phyloP scores from a whole-genome alignment of 2,329 filamentous ascomycete genomes.

The Fusarium coicis region DNA sequence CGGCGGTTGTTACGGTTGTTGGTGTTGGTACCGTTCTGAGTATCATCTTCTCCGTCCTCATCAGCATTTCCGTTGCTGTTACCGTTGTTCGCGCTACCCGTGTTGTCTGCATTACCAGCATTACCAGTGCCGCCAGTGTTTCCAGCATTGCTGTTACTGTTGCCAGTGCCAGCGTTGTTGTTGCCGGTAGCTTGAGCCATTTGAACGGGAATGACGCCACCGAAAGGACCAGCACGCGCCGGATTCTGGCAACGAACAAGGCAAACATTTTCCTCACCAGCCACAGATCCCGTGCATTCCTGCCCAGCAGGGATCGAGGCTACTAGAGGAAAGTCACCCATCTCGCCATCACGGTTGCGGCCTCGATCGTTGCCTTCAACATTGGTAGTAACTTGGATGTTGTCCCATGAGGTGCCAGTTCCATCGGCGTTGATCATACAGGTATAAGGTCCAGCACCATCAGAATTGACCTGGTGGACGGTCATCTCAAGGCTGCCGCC shows the following conservation, averaged over 20 bases:
- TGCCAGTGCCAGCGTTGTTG: background rate
- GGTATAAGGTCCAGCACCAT: slow-evolving; percentile 62
- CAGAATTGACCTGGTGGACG: slow-evolving; percentile 49
- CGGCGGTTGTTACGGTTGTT: slow-evolving; percentile 1
- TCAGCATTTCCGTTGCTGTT: background rate
- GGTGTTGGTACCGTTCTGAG: background rate
- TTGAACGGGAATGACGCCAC: slow-evolving; percentile 9
- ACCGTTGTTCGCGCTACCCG: background rate
- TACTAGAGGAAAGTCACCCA: background rate
- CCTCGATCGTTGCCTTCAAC: slow-evolving; percentile 6
- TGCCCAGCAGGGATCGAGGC: slow-evolving; percentile 9
- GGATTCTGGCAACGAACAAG: slow-evolving; percentile 23
- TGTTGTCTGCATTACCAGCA: background rate
- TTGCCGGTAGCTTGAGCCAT: background rate
- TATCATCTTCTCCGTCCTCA: background rate
- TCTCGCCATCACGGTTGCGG: slow-evolving; percentile 11
- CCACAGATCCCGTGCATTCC: slow-evolving; percentile 3
- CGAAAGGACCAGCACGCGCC: slow-evolving; percentile 10
- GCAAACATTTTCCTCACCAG: slow-evolving; percentile 8
- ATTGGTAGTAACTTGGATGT: background rate
- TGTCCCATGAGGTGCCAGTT: slow-evolving; percentile 47
- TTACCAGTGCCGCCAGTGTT: too few species aligned
- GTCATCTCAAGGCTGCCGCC: slow-evolving; percentile 71
- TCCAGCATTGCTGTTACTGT: background rate
- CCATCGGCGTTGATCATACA: slow-evolving; percentile 73